phyloP scores from a whole-genome alignment of 2,329 filamentous ascomycete species.

The Beauveria caledonica region DNA sequence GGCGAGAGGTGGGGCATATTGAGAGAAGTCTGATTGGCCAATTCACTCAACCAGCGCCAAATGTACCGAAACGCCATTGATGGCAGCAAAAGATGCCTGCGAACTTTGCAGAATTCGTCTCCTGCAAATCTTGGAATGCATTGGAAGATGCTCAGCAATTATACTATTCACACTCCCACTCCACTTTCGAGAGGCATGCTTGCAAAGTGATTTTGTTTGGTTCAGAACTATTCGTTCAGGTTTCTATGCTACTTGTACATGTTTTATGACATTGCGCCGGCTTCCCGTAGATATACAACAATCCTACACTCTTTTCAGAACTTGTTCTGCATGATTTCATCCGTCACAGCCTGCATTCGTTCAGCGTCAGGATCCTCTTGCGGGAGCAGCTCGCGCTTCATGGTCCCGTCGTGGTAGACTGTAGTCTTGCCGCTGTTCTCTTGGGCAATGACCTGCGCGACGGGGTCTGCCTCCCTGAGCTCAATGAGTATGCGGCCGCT shows the following conservation, averaged over 20 bases:
- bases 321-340: slow-evolving; percentile 1
- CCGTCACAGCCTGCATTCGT: background rate
- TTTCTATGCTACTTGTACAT: slow-evolving; percentile 24
- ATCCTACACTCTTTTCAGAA: background rate
- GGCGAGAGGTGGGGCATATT: background rate
- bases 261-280: slow-evolving; percentile 18
- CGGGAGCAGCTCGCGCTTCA: slow-evolving; percentile 14
- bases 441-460: slow-evolving; percentile 36
- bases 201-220: background rate
- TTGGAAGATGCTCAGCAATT: background rate
- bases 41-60: background rate
- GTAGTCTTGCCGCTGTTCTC: slow-evolving; percentile 33
- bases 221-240: slow-evolving; percentile 16
- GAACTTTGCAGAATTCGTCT: background rate
- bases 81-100: background rate
- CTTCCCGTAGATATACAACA: slow-evolving; percentile 19
- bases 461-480: slow-evolving; percentile 30
- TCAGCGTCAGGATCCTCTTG: background rate
- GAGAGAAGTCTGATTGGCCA: background rate
- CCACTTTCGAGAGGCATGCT: background rate
- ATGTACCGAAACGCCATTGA: background rate
- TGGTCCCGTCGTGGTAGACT: slow-evolving; percentile 23
- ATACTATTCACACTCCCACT: background rate
- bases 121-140: background rate
- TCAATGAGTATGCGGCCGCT: slow-evolving; percentile 40